phyloP scores from a whole-genome alignment of 495 filamentous ascomycete genomes.

The Penicillium silybi region DNA sequence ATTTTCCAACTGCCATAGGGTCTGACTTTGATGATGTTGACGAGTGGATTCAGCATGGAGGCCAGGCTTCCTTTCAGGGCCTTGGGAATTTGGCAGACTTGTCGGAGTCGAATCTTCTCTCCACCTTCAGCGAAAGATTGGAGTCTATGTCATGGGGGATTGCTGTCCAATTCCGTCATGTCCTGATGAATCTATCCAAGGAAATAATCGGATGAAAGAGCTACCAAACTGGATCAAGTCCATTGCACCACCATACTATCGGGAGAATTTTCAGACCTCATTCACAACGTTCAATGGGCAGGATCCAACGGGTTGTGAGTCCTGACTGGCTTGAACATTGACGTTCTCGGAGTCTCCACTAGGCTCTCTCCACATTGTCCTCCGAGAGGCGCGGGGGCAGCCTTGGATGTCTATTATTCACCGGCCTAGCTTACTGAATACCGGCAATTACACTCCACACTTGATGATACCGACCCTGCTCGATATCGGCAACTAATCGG shows the following conservation, averaged over 20 bases:
- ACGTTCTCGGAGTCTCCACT: background rate
- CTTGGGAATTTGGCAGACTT: constrained; percentile 2
- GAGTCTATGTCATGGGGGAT: constrained; percentile 5
- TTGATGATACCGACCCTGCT: background rate
- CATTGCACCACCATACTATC: background rate
- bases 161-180: constrained; percentile 1
- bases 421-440: background rate
- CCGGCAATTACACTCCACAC: background rate
- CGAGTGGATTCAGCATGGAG: constrained; percentile 5
- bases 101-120: background rate
- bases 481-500: background rate
- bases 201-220: background rate
- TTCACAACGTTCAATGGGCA: background rate
- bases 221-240: background rate
- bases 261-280: background rate
- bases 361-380: background rate
- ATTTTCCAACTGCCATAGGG: background rate
- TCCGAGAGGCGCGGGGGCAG: background rate
- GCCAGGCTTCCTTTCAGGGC: constrained; percentile 2
- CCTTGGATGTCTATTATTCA: background rate
- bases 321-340: background rate
- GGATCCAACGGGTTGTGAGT: background rate
- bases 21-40: constrained; percentile 5
- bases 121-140: constrained; percentile 5
- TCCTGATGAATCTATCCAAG: constrained; percentile 2